These are phyloP conservation scores for Colletotrichum tamarilloi DNA, from an alignment of 2,329 filamentous ascomycete genomes.

Conservation along the genomic window DNA sequence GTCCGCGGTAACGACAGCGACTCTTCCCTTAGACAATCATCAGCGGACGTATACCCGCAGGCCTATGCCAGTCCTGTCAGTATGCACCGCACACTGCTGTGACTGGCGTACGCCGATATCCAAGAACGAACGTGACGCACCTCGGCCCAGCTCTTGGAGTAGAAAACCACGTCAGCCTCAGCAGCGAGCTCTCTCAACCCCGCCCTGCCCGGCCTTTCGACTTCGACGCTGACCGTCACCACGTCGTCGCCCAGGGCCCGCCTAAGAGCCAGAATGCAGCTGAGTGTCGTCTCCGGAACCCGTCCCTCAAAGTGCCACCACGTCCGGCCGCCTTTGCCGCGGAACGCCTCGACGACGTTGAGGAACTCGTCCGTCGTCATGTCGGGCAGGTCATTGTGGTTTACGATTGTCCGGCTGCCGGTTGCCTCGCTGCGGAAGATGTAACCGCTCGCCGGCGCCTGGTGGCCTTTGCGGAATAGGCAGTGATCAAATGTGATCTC, in stretches of 20 bases:
- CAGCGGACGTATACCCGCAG: slow-evolving; percentile 53
- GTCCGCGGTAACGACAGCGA: slow-evolving; percentile 49
- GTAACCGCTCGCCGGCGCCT: slow-evolving; percentile 74
- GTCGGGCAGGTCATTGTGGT: slow-evolving; percentile 74
- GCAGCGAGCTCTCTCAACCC: slow-evolving; percentile 70
- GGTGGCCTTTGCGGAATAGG: slow-evolving; percentile 66
- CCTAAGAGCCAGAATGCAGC: slow-evolving; percentile 69
- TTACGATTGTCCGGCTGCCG: slow-evolving; percentile 76
- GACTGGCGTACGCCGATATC: neutral
- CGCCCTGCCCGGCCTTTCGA: slow-evolving; percentile 74
- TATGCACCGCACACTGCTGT: neutral
- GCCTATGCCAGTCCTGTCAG: slow-evolving; percentile 37
- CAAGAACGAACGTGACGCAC: slow-evolving; percentile 51
- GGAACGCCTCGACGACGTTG: slow-evolving; percentile 51
- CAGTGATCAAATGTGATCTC: slow-evolving; percentile 64
- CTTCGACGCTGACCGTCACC: slow-evolving; percentile 71
- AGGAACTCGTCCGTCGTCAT: slow-evolving; percentile 74
- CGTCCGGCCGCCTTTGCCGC: slow-evolving; percentile 46
- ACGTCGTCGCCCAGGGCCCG: slow-evolving; percentile 13
- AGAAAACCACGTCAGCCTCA: slow-evolving; percentile 78
- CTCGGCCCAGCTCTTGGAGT: slow-evolving; percentile 77
- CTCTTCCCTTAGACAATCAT: slow-evolving; percentile 62
- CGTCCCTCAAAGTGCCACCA: slow-evolving; percentile 80
- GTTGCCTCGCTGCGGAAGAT: slow-evolving; percentile 71
- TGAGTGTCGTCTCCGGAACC: slow-evolving; percentile 68